Conservation (phyloP, 2,329 filamentous ascomycete genomes). For the Apiospora rasikravindrae region DNA sequence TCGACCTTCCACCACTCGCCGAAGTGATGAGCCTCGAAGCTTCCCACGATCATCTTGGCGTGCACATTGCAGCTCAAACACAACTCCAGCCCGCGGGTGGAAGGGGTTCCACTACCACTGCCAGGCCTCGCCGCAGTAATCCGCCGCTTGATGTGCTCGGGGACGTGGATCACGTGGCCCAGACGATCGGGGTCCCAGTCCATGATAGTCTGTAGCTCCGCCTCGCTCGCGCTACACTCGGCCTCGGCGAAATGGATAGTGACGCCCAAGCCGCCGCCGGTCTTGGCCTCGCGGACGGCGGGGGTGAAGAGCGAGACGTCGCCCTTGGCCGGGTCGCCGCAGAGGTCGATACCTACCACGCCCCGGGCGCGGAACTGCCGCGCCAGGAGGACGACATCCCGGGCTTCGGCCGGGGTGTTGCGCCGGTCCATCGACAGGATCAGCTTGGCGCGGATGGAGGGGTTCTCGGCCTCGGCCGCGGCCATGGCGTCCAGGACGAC, state of each 20-base stretch:
- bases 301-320: conserved; percentile 64
- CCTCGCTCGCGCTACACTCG: conserved; percentile 56
- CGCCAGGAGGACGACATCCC: conserved; percentile 69
- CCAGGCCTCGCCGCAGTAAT: conserved; percentile 43
- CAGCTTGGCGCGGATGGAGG: conserved; percentile 63
- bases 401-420: conserved; percentile 61
- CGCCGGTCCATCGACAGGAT: conserved; percentile 79
- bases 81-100: conserved; percentile 70
- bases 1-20: conserved; percentile 69
- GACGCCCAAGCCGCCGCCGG: conserved; percentile 59
- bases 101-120: conserved; percentile 31
- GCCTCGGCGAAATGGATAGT: conserved; percentile 83
- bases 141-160: conserved; percentile 60
- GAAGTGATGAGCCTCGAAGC: conserved; percentile 76
- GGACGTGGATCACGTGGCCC: conserved; percentile 80
- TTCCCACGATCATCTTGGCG: conserved; percentile 72
- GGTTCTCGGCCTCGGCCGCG: conserved; percentile 34
- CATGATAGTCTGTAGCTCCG: conserved; percentile 69
- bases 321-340: conserved; percentile 73
- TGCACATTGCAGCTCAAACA: conserved; percentile 84
- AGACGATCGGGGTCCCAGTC: conserved; percentile 70
- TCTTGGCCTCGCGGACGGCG: conserved; percentile 63
- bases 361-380: conserved; percentile 52
- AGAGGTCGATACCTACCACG: conserved; percentile 79
- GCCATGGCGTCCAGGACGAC: conserved; percentile 70